Base-by-base conservation (phyloP, 345 rosid species). In the Aquilaria sinensis region DNA sequence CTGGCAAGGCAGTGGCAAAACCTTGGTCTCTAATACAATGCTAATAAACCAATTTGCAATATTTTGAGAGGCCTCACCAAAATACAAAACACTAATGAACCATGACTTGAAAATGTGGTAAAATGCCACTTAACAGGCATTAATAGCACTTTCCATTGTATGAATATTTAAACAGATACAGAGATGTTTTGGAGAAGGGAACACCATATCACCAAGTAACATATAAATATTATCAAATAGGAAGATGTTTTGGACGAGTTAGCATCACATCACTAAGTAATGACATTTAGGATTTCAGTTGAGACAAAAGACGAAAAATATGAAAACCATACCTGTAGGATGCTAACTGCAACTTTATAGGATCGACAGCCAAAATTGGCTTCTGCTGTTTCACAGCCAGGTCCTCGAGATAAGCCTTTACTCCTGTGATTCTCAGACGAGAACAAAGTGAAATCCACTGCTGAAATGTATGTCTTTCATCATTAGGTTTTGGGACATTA, bases 391-490 rank as follows among this genome's bases (percentile, higher is more conserved):
- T 74, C 66, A 77, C 77, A 61, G 58, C 70, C 10, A 65, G 58
- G 61, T 81, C 79, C 73, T 81, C 79, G 65, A 83, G 54, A 73
- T 78, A 87, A 68, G 78, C 79, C 67, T 70, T 74, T 73, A 93
- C 71, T 61, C 98, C 98, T 71, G 70, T 53, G 63, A 84, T 62
- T 55, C 78, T 75, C 67, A 93, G 57, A 79, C 70, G 76, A 64
- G 79, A 78, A 71, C 71, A 60, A 51, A 84, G 77, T 34, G 81
- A 81, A 67, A 76, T 73, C 72, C 67, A 70, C 63, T 76, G 75
- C 58, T 72, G 76, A 70, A 90, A 85, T 61, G 72, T 63, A 77
- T 77, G 85, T 72, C 81, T 93, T 67, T 79, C 86, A 71, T 73
- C 68, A 57, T 73, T 76, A 62, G 73, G 70, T 56, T 79, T 67